A percentile compares a stretch with the other conserved stretches of the same genome.
Conservation (phyloP, 371 early-diverging fungal genomes). For the Mortierella sp. region DNA sequence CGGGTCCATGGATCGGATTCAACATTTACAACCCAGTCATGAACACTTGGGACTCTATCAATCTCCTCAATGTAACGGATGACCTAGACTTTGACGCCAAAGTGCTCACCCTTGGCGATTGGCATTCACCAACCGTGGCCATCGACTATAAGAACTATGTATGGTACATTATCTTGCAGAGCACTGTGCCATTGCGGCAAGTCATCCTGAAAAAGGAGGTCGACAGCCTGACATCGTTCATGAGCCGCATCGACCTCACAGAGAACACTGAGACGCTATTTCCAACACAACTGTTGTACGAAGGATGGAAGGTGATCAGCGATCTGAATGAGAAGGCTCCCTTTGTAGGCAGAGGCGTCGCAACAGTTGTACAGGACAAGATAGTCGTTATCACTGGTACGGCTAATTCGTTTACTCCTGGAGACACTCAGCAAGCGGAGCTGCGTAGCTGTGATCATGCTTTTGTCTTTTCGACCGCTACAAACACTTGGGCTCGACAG, state of each 20-base stretch:
- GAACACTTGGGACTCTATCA: conserved; percentile 40
- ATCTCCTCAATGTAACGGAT: conserved; percentile 24
- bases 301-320: conserved; percentile 33
- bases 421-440: conserved; percentile 21
- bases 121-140: conserved; percentile 31
- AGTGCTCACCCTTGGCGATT: conserved; percentile 17
- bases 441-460: conserved; percentile 47
- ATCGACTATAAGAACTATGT: conserved; percentile 29
- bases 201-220: conserved; percentile 41
- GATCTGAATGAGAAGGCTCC: conserved; percentile 38
- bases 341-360: conserved; percentile 43
- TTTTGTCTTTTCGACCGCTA: conserved; percentile 27
- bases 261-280: conserved; percentile 33
- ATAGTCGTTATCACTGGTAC: conserved; percentile 45
- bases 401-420: conserved; percentile 47
- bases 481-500: conserved; percentile 29
- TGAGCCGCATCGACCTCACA: conserved; percentile 29
- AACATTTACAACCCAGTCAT: conserved; percentile 42
- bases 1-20: conserved; percentile 40
- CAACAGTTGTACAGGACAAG: conserved; percentile 23
- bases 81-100: conserved; percentile 25
- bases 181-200: conserved; percentile 40
- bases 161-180: conserved; percentile 50
- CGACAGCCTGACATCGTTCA: conserved; percentile 20
- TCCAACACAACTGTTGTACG: conserved; percentile 22